Evolutionary conservation across 306 rosid species (phyloP).

Genomic region (Oemleria cerasiformis): DNA sequence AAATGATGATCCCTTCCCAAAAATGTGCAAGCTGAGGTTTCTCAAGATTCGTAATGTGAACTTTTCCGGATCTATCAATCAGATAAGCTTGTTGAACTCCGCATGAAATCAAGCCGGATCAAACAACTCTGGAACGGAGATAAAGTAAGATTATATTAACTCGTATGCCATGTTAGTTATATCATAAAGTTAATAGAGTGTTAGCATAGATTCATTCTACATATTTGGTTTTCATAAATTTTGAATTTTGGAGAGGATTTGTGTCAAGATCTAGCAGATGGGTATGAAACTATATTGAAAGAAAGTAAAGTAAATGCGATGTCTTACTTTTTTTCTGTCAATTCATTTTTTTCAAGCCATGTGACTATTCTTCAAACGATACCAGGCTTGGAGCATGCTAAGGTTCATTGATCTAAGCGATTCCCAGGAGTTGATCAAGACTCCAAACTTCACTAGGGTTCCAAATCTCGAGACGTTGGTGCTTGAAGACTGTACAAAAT

Average conservation of each 20-base stretch:
- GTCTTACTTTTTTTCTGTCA: background rate
- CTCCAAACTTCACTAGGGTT: slow-evolving; percentile 9
- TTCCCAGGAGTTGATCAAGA: slow-evolving; percentile 15
- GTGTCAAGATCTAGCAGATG: background rate
- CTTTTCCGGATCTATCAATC: background rate
- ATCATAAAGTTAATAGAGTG: background rate
- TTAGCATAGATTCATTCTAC: no score
- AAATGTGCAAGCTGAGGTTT: background rate
- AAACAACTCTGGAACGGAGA: background rate
- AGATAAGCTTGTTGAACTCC: background rate
- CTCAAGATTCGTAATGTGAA: background rate
- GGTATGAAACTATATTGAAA: no score
- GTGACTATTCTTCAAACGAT: background rate
- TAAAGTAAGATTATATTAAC: background rate
- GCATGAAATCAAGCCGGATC: background rate
- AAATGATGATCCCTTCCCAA: background rate
- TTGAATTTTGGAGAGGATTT: no score
- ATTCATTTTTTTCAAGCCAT: background rate
- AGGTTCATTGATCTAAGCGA: slow-evolving; percentile 9
- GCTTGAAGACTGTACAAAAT: slow-evolving; percentile 20
- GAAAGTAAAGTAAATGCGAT: no score
- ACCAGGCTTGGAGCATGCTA: slow-evolving; percentile 4
- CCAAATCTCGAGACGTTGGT: slow-evolving; percentile 25
- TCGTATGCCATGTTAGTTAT: background rate
- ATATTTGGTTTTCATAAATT: no score